Base-by-base conservation (phyloP, 768 basidiomycete species). In the Boletellus emodensis region DNA sequence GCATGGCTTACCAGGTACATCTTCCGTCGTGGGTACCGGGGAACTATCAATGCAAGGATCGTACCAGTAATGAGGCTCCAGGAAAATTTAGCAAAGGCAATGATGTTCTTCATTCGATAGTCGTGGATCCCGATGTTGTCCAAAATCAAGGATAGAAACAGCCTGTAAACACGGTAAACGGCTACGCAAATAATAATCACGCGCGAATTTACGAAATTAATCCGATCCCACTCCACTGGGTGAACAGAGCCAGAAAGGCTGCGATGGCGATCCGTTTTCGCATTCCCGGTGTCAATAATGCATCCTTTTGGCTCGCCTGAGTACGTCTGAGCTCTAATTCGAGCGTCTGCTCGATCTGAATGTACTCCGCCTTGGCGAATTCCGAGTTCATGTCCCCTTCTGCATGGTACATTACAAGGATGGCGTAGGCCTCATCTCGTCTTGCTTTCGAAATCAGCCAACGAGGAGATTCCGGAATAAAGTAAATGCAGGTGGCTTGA, bases 391-490 rank as follows among this genome's bases (percentile, higher is more conserved):
- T 58, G 55, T 84, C 74, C 3, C 81, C 80, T 46, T 84, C 82
- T 0, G 78, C 82, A 54, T 83, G 82, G 49, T 83, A 83, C 51
- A 80, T 79, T 6, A 68, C 73, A 14, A 83, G 69, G 32, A 79
- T 70, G 2, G 63, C 67, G 37, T 63, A 65, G 0, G 80, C 81
- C 49, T 82, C 78, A 0, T 72, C 71, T 2, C 64, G 62, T 17
- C 80, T 74, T 24, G 81, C 82, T 46, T 75, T 78, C 3, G 80
- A 76, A 33, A 84, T 69, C 3, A 84, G 71, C 82, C 82, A 84
- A 39, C 80, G 75, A 15, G 83, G 83, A 4, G 81, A 83, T 60
- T 85, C 83, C 9, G 83, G 82, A n/a, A 84, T 68, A 58, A 79
- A 78, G 59, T 62, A 75, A 49, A 83, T 70, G 64, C 84, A 80